Evolutionary conservation across 345 rosid species (phyloP).

Genomic region (Gossypium rotundifolium): DNA sequence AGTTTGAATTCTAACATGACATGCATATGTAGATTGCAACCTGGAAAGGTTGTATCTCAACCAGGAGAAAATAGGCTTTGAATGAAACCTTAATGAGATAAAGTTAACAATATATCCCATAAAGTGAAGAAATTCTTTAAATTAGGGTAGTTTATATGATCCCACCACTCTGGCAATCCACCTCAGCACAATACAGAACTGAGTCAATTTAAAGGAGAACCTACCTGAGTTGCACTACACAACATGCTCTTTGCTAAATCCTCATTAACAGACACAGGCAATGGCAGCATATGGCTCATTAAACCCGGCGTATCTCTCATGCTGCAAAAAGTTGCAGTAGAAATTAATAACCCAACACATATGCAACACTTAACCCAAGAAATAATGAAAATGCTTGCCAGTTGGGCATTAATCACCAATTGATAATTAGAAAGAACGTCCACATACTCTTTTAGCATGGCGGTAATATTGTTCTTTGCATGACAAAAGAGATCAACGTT

Average conservation of each 20-base stretch:
- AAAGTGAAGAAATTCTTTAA: background rate
- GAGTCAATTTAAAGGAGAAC: background rate
- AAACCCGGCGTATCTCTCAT: conserved; percentile 75
- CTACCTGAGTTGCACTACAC: conserved; percentile 50
- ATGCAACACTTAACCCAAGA: background rate
- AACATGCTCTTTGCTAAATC: conserved; percentile 59
- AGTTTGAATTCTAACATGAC: background rate
- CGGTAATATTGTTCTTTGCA: conserved; percentile 60
- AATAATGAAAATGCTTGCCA: conserved; percentile 6
- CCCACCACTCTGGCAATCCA: background rate
- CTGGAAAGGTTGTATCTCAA: background rate
- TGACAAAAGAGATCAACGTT: conserved; percentile 63
- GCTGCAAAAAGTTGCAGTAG: conserved; percentile 36
- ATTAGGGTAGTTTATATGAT: background rate
- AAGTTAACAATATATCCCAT: background rate
- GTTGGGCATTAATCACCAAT: conserved; percentile 3
- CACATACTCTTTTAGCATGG: conserved; percentile 74
- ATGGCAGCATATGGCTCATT: conserved; percentile 90
- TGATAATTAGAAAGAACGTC: conserved; percentile 17
- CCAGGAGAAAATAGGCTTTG: background rate
- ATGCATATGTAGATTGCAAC: background rate
- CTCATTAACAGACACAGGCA: conserved; percentile 55
- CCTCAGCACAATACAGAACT: background rate
- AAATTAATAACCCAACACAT: conserved; percentile 13
- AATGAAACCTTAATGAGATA: background rate